These are phyloP conservation scores for Picea engelmannii DNA, from an alignment of 83 land plant species.

Conservation along the genomic window DNA sequence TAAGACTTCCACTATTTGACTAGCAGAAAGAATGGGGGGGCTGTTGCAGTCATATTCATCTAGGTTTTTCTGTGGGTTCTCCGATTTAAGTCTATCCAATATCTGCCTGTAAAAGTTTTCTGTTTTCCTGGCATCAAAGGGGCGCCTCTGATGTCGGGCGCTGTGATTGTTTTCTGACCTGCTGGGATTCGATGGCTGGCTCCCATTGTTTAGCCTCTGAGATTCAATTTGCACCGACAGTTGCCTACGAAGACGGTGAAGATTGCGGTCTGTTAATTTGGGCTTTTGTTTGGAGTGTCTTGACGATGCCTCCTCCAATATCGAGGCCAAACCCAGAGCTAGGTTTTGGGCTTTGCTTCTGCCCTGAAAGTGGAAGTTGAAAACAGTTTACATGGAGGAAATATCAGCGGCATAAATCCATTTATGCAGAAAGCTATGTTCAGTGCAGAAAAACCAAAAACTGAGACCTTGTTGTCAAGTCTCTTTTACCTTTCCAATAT, in stretches of 20 bases:
- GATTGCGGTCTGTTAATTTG: not conserved
- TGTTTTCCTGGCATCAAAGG: not conserved
- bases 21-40: not conserved
- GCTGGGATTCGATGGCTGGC: not conserved
- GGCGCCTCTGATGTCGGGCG: not conserved
- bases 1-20: conserved; percentile 16
- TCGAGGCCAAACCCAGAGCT: too few relatives aligned
- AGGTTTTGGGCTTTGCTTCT: too few relatives aligned
- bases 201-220: not conserved
- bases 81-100: too few relatives aligned
- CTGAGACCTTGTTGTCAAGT: too few relatives aligned
- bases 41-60: not conserved
- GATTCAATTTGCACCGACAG: not conserved
- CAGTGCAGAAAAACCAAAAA: too few relatives aligned
- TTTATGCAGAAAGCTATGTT: too few relatives aligned
- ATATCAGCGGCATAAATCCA: too few relatives aligned
- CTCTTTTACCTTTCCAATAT: too few relatives aligned
- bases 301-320: not conserved
- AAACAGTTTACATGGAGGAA: too few relatives aligned
- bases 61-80: not conserved
- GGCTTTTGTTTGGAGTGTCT: not conserved
- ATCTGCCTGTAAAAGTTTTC: not conserved
- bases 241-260: not conserved
- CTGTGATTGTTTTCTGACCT: not conserved
- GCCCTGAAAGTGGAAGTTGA: too few relatives aligned